phyloP scores from a whole-genome alignment of 2,329 filamentous ascomycete species.

The Periconia sp. region DNA sequence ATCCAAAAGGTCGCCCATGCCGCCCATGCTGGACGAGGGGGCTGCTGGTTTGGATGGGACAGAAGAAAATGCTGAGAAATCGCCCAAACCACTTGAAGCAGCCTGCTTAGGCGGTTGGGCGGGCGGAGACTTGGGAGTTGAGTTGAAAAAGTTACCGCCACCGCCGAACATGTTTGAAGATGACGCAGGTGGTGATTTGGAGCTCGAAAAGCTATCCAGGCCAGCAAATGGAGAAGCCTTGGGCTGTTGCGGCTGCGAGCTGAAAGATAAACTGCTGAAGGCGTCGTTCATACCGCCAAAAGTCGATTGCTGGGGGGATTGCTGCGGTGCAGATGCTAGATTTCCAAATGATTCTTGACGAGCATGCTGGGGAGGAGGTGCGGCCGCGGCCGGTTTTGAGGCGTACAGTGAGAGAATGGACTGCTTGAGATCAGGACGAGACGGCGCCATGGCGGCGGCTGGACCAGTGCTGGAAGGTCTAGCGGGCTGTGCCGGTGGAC shows the following conservation, averaged over 20 bases:
- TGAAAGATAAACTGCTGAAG: conserved; percentile 71
- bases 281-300: conserved; percentile 77
- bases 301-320: conserved; percentile 43
- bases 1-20: conserved; percentile 74
- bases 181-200: conserved; percentile 41
- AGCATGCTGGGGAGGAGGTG: conserved; percentile 54
- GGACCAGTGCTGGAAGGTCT: conserved; percentile 81
- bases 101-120: conserved; percentile 47
- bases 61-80: conserved; percentile 69
- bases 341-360: conserved; percentile 52
- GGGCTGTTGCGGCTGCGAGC: conserved; percentile 50
- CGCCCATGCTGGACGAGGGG: conserved; percentile 61
- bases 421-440: conserved; percentile 91
- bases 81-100: conserved; percentile 59
- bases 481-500: conserved; percentile 66
- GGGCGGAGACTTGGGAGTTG: conserved; percentile 59
- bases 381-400: conserved; percentile 70
- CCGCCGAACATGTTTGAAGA: conserved; percentile 56
- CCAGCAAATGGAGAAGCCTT: conserved; percentile 68
- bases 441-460: conserved; percentile 60
- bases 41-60: conserved; percentile 49
- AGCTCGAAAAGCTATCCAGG: conserved; percentile 56
- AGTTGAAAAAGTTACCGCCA: conserved; percentile 83
- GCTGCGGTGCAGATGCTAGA: conserved; percentile 49
- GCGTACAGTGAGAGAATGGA: conserved; percentile 96